Base-by-base conservation (phyloP, 805 yeast species). In the Candida jianshihensis region DNA sequence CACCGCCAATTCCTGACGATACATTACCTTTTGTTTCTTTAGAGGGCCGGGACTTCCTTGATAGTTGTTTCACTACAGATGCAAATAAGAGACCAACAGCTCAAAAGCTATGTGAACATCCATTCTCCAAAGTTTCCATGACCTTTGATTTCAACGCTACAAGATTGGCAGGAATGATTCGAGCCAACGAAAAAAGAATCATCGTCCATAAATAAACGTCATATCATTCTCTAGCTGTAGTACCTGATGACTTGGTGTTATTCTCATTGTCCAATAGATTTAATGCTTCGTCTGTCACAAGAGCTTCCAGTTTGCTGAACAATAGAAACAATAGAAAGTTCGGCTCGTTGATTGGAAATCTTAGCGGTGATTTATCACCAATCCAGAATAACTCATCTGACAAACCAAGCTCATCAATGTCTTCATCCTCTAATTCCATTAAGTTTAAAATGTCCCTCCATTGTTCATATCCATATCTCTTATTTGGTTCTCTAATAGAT, bases 1-100 rank as follows among this genome's bases (percentile, higher is more conserved):
- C 96, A 0, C 98, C 99, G 4, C 98, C 98, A 0, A 88, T 94
- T 34, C 95, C 96, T 0, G 89, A 83, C n/a, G 96, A 88, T 39
- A 81, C 90, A 0, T 55, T 68, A 33, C 78, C 78, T 6, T 60
- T 65, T 42, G 78, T 90, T 34, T 75, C 88, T 1, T 55, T 53
- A 4, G 72, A 62, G 6, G 96, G 95, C 0, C 71, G 73, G 38
- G 70, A 72, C 21, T 92, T 92, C 49, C 60, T 92, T 40, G 79
- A 80, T 45, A 56, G 65, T 37, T 90, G 98, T 53, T 90, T 90
- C 51, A 69, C 68, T 20, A 66, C 75, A 19, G 83, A 90, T 50
- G 89, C 98, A 0, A 81, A 77, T n/a, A 59, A 68, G 46, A 68
- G 98, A 49, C 98, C 97, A 0, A 90, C 97, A 0, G 97, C 97